Percentiles rank a stretch among this genome's conserved stretches.
Evolutionary conservation across 441 rosid species (phyloP).

Genomic region (Adansonia rubrostipa): DNA sequence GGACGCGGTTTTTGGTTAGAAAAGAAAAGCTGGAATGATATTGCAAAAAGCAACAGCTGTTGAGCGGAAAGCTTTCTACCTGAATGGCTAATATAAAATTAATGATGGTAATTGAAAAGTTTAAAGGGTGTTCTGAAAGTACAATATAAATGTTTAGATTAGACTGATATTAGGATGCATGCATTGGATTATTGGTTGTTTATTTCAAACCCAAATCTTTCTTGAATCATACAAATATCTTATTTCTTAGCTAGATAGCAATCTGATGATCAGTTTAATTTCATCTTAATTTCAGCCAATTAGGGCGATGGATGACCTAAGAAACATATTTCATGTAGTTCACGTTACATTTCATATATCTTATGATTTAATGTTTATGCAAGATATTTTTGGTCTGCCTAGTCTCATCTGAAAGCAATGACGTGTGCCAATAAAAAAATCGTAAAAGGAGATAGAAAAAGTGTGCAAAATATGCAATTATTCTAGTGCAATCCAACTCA

Average conservation of each 20-base stretch:
- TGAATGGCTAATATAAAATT: background rate
- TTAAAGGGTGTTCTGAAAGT: background rate
- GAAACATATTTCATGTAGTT: background rate
- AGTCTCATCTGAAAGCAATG: background rate
- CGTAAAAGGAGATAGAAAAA: background rate
- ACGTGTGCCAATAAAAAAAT: background rate
- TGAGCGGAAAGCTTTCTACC: slow-evolving; percentile 34
- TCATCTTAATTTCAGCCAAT: background rate
- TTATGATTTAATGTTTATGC: background rate
- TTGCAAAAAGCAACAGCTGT: slow-evolving; percentile 20
- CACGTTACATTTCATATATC: background rate
- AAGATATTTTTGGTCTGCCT: slow-evolving; percentile 16
- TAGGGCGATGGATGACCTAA: background rate
- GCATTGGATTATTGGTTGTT: background rate
- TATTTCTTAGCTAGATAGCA: background rate
- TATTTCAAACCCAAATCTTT: background rate
- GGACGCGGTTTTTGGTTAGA: background rate
- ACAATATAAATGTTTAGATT: background rate
- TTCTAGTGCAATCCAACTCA: slow-evolving; percentile 38
- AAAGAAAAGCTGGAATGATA: background rate
- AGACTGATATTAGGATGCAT: background rate
- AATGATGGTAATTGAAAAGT: slow-evolving; percentile 14
- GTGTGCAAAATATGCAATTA: background rate
- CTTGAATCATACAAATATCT: background rate
- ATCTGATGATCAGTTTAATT: background rate